Evolutionary conservation across 257 asterid genomes (phyloP).

Genomic region (Datura wrightii): DNA sequence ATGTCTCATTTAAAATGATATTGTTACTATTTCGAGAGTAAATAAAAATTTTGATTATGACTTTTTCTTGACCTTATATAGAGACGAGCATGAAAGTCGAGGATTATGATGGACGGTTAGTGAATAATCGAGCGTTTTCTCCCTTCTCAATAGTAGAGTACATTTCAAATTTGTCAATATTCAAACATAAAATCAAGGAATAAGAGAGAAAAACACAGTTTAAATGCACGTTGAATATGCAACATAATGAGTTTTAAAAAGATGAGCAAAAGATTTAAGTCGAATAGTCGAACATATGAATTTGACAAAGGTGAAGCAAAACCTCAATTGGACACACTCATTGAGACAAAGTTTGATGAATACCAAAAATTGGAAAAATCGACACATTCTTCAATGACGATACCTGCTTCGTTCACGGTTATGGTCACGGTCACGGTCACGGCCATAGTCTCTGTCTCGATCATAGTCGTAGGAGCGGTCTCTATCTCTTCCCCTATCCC

Average conservation of each 20-base stretch:
- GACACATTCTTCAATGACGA: conserved; percentile 5
- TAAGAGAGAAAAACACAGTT: background rate
- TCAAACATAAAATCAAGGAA: background rate
- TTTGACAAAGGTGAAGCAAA: conserved; percentile 12
- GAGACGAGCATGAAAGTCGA: too few species aligned
- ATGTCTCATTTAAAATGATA: background rate
- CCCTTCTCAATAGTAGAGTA: too few species aligned
- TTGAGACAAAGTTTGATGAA: background rate
- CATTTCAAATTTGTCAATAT: too few species aligned
- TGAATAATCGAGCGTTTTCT: too few species aligned
- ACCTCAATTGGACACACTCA: background rate
- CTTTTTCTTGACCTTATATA: background rate
- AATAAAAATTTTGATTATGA: background rate
- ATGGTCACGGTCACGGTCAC: conserved; percentile 65
- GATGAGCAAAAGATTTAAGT: background rate
- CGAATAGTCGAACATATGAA: conserved; percentile 18
- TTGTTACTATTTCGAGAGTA: background rate
- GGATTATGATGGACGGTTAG: too few species aligned
- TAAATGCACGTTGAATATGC: conserved; percentile 14
- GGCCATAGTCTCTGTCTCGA: conserved; percentile 73
- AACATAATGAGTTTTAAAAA: background rate
- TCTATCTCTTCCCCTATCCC: conserved; percentile 71
- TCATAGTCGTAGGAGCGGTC: conserved; percentile 65
- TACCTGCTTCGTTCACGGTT: conserved; percentile 44
- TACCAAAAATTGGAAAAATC: background rate